Conservation (phyloP, 108 stramenopile genomes). For the Craspedostauros australis region DNA sequence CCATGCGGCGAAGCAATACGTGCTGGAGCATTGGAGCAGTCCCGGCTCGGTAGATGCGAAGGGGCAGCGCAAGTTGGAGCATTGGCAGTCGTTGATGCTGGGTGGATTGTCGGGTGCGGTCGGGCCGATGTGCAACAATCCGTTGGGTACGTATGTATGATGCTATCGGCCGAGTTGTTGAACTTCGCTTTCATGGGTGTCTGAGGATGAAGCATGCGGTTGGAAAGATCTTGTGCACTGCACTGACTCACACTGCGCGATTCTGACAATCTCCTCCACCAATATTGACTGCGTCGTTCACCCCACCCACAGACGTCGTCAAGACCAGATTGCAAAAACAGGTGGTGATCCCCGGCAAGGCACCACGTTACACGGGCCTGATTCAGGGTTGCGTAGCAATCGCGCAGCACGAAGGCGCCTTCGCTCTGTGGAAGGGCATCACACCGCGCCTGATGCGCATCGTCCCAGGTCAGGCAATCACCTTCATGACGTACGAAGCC, state of each 20-base stretch:
- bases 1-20: constrained; percentile 68
- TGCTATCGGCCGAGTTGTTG: not conserved
- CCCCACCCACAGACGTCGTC: too few species aligned
- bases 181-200: not conserved
- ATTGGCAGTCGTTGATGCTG: constrained; percentile 86
- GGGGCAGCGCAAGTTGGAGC: constrained; percentile 44
- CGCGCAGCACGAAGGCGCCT: constrained; percentile 88
- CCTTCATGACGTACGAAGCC: constrained; percentile 93
- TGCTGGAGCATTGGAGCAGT: constrained; percentile 26
- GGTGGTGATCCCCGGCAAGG: constrained; percentile 63
- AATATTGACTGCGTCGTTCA: too few species aligned
- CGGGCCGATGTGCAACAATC: constrained; percentile 93
- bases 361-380: constrained; percentile 85
- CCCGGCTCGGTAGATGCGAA: too few species aligned
- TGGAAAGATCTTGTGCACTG: too few species aligned
- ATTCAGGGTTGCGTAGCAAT: constrained; percentile 73
- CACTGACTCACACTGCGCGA: too few species aligned
- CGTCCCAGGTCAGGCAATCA: constrained; percentile 97
- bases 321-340: constrained; percentile 97
- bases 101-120: constrained; percentile 93
- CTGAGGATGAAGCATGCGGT: too few species aligned
- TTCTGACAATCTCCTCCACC: too few species aligned
- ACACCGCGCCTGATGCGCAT: constrained; percentile 92
- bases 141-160: constrained; percentile 38
- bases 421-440: constrained; percentile 95